Conservation (phyloP, 495 filamentous ascomycete species). For the Amniculicola lignicola region DNA sequence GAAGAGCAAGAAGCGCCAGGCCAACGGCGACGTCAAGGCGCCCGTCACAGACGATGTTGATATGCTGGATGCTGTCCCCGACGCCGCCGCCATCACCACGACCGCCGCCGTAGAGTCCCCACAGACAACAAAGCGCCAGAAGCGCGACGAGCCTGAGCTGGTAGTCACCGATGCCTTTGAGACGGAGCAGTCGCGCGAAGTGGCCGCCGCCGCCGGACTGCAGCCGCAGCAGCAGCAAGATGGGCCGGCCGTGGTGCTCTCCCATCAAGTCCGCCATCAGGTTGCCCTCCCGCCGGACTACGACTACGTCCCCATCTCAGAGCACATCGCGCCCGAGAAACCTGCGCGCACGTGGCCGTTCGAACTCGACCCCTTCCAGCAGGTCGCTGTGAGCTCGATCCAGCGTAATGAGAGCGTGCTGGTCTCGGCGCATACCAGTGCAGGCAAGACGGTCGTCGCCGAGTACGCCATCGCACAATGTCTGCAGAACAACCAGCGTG, state of each 20-base stretch:
- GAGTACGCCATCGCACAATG: slow-evolving; percentile 98
- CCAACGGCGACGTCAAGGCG: slow-evolving; percentile 69
- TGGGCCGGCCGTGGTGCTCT: slow-evolving; percentile 67
- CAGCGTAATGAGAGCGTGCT: slow-evolving; percentile 92
- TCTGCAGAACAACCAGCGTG: slow-evolving; percentile 92
- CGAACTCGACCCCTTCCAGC: slow-evolving; percentile 94
- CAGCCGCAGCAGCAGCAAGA: slow-evolving; percentile 70
- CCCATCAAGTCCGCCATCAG: slow-evolving; percentile 97
- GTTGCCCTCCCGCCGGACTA: slow-evolving; percentile 91
- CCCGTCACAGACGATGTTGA: slow-evolving; percentile 21
- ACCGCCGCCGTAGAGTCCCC: no score
- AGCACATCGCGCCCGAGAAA: slow-evolving; percentile 80
- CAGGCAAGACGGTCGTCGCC: slow-evolving; percentile 95
- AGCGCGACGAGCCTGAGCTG: slow-evolving; percentile 72
- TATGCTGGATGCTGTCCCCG: slow-evolving; percentile 39
- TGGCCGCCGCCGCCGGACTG: slow-evolving; percentile 77
- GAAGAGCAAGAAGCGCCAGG: slow-evolving; percentile 58
- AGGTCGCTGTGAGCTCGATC: slow-evolving; percentile 87
- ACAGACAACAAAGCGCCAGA: slow-evolving; percentile 70
- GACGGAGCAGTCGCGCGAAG: slow-evolving; percentile 89
- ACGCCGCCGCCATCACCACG: slow-evolving; percentile 31
- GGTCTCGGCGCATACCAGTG: slow-evolving; percentile 95
- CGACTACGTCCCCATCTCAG: slow-evolving; percentile 84
- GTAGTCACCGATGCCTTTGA: slow-evolving; percentile 92
- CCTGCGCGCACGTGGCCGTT: slow-evolving; percentile 84